Percentiles rank a stretch among this genome's conserved stretches.
Conservation (phyloP, 108 stramenopile genomes). For the Cafeteria roenbergensis region DNA sequence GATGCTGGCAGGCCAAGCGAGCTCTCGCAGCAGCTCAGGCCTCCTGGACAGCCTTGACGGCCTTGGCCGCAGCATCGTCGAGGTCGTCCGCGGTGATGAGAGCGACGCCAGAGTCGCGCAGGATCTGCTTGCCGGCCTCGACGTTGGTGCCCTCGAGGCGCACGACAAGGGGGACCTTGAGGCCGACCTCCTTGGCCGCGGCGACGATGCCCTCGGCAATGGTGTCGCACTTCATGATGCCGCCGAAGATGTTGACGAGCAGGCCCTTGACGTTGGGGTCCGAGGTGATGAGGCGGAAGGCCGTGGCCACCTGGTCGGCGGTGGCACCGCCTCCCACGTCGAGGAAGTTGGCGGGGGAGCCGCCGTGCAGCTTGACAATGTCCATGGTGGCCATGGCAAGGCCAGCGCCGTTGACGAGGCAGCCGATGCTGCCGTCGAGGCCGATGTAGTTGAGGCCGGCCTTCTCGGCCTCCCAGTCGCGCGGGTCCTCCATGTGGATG, state of each 20-base stretch:
- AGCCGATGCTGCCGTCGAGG: slow-evolving; percentile 63
- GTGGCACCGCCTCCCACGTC: slow-evolving; percentile 59
- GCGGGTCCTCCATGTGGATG: slow-evolving; percentile 62
- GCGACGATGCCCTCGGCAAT: slow-evolving; percentile 61
- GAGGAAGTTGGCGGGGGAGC: slow-evolving; percentile 62
- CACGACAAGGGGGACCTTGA: slow-evolving; percentile 63
- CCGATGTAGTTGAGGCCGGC: slow-evolving; percentile 65
- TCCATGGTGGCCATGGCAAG: slow-evolving; percentile 77
- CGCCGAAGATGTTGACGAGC: slow-evolving; percentile 70
- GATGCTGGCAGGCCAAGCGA: too few relatives aligned
- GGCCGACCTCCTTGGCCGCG: slow-evolving; percentile 53
- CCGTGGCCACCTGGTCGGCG: slow-evolving; percentile 31
- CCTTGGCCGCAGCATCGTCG: slow-evolving; percentile 20
- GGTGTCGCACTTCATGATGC: slow-evolving; percentile 65
- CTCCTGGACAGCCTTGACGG: background rate
- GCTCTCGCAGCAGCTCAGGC: too few relatives aligned
- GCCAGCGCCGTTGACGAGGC: slow-evolving; percentile 76
- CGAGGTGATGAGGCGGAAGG: slow-evolving; percentile 42
- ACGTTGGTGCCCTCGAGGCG: slow-evolving; percentile 65
- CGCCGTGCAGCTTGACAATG: slow-evolving; percentile 62
- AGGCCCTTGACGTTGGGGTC: slow-evolving; percentile 54
- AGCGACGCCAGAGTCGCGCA: slow-evolving; percentile 50
- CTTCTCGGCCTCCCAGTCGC: slow-evolving; percentile 62
- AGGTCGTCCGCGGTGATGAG: slow-evolving; percentile 56
- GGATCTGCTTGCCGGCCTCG: slow-evolving; percentile 47